Base-by-base conservation (phyloP, 257 asterid species). In the Ocimum tenuiflorum region DNA sequence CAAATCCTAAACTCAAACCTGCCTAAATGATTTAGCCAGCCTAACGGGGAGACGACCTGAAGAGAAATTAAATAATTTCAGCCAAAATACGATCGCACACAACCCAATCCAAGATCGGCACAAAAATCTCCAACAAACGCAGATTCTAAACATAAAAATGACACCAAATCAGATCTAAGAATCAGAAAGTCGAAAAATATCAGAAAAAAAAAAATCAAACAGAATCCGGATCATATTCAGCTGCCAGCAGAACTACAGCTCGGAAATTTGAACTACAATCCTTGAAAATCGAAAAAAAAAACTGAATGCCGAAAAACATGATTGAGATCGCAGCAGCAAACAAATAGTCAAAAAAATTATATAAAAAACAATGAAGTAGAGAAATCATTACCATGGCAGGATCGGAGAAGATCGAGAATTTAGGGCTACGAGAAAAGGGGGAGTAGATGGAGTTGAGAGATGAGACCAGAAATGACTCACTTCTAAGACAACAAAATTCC, bases 351-450 rank as follows among this genome's bases (percentile, higher is more conserved):
- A 35, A 7, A 41, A n/a, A n/a, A n/a, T n/a, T n/a, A n/a, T n/a
- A n/a, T n/a, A n/a, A n/a, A n/a, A n/a, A n/a, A n/a, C n/a, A n/a
- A n/a, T n/a, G n/a, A n/a, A n/a, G n/a, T n/a, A 23, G 46, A 50
- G 3, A 60, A 39, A 65, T 17, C 38, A 22, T 69, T 73, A 77
- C 82, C 82, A 77, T 77, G 68, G 76, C 42, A 49, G 63, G 71
- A 73, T 65, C 82, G 74, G 71, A 69, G 75, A 60, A 73, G 78
- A 73, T 57, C 70, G 57, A 49, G 6, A 48, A 63, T 42, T 49
- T 68, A 53, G 81, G 81, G 75, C 69, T 68, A 70, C 55, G n/a
- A n/a, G 27, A 38, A 43, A 24, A 41, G 6, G 31, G 33, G 36
- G 70, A 50, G 55, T 6, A 14, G 65, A 63, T 35, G 51, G n/a